Evolutionary conservation across 176 grass and related monocot species (phyloP).

Genomic region (Rhynchospora pubera): DNA sequence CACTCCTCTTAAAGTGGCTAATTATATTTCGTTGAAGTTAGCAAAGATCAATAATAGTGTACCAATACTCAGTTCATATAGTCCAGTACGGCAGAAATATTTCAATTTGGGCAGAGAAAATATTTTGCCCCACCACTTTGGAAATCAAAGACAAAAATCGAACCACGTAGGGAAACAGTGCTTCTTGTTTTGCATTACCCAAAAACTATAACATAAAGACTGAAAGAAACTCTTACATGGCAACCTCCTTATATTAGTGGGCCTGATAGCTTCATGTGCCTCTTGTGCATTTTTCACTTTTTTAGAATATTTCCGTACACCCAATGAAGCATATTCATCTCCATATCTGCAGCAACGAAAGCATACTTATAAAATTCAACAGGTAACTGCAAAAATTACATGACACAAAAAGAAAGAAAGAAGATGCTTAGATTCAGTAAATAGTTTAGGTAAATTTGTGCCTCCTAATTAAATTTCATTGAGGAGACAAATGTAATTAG

Average conservation of each 20-base stretch:
- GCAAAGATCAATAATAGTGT: not conserved
- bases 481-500: not conserved
- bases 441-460: not conserved
- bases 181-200: not conserved
- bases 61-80: not conserved
- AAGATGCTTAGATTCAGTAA: not conserved
- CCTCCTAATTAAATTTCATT: not conserved
- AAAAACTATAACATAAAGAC: constrained; percentile 7
- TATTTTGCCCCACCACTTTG: not conserved
- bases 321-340: constrained; percentile 51
- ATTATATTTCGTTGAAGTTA: constrained; percentile 22
- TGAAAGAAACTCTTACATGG: constrained; percentile 53
- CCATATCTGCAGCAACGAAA: constrained; percentile 56
- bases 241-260: constrained; percentile 81
- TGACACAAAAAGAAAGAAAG: not conserved
- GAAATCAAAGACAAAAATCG: not conserved
- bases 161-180: not conserved
- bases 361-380: not conserved
- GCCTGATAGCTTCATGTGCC: constrained; percentile 98
- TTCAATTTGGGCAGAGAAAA: constrained; percentile 1
- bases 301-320: constrained; percentile 57
- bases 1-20: constrained; percentile 74
- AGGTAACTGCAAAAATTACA: not conserved
- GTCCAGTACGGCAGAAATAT: not conserved
- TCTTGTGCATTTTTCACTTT: constrained; percentile 99